phyloP scores from a whole-genome alignment of 2,329 filamentous ascomycete species.

The Epichloe typhina region DNA sequence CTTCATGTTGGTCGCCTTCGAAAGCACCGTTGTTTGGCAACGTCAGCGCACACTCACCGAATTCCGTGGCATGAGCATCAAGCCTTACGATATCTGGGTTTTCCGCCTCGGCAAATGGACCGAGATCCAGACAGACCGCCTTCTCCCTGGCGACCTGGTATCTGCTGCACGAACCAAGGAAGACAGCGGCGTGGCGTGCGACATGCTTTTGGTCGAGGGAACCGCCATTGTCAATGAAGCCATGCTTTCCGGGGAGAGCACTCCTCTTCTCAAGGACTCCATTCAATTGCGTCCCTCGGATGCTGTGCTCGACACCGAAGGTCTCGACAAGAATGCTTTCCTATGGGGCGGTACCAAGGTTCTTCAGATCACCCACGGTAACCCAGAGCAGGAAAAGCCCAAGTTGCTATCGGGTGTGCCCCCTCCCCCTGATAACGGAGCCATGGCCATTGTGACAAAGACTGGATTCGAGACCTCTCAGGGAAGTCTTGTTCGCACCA shows the following conservation, averaged over 20 bases:
- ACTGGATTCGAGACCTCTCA: conserved; percentile 98
- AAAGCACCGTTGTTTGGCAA: conserved; percentile 99
- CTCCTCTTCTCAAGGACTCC: conserved; percentile 90
- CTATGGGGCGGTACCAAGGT: conserved; percentile 97
- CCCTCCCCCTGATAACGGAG: conserved; percentile 81
- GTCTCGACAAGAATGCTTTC: conserved; percentile 91
- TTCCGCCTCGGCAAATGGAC: conserved; percentile 80
- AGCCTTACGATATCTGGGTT: conserved; percentile 90
- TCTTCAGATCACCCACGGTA: conserved; percentile 84
- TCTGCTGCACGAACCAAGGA: conserved; percentile 92
- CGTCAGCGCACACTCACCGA: conserved; percentile 89
- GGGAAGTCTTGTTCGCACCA: conserved; percentile 91
- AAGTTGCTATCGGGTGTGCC: conserved; percentile 65
- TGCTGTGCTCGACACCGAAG: conserved; percentile 71
- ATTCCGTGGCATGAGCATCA: conserved; percentile 98
- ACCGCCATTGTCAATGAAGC: conserved; percentile 97
- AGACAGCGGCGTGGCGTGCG: conserved; percentile 90
- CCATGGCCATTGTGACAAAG: conserved; percentile 87
- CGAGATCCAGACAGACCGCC: conserved; percentile 78
- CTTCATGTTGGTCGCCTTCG: conserved; percentile 94
- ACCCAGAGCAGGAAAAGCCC: conserved; percentile 57
- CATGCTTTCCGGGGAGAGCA: conserved; percentile 99
- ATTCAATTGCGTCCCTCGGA: conserved; percentile 79
- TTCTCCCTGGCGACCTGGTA: conserved; percentile 85
- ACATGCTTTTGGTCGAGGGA: conserved; percentile 90